A percentile compares a stretch with the other conserved stretches of the same genome.
Conservation (phyloP, 441 rosid genomes). For the Gossypium gossypioides region DNA sequence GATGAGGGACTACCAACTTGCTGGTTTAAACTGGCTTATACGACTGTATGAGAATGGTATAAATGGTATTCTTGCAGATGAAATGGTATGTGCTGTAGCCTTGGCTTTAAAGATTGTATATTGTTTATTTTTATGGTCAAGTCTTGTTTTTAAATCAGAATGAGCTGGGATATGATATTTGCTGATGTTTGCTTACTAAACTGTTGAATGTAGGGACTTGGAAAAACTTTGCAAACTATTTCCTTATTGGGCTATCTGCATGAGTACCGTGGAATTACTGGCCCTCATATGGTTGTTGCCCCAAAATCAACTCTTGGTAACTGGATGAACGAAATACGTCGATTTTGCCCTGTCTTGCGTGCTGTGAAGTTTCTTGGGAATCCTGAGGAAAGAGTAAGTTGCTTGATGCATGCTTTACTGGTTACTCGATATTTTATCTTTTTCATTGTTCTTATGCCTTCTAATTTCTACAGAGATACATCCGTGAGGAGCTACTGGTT, state of each 20-base stretch:
- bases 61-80: slow-evolving; percentile 97
- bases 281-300: slow-evolving; percentile 99
- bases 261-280: slow-evolving; percentile 85
- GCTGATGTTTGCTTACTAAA: not conserved
- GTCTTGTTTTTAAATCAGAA: not conserved
- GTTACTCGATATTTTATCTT: not conserved
- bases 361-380: slow-evolving; percentile 96
- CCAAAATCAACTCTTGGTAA: slow-evolving; percentile 99
- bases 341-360: slow-evolving; percentile 85
- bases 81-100: slow-evolving; percentile 53
- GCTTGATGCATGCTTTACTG: slow-evolving; percentile 2
- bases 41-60: slow-evolving; percentile 96
- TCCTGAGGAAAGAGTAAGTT: slow-evolving; percentile 94
- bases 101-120: not conserved
- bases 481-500: slow-evolving; percentile 80
- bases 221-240: slow-evolving; percentile 98
- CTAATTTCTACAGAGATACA: slow-evolving; percentile 55
- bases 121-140: not conserved
- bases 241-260: slow-evolving; percentile 90
- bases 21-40: slow-evolving; percentile 95
- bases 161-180: not conserved
- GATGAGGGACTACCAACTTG: slow-evolving; percentile 97
- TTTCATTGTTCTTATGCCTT: slow-evolving; percentile 10
- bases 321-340: slow-evolving; percentile 98
- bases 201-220: slow-evolving; percentile 50